Evolutionary conservation across 805 yeast species (phyloP).

Genomic region (Kluyveromyces starmeri): DNA sequence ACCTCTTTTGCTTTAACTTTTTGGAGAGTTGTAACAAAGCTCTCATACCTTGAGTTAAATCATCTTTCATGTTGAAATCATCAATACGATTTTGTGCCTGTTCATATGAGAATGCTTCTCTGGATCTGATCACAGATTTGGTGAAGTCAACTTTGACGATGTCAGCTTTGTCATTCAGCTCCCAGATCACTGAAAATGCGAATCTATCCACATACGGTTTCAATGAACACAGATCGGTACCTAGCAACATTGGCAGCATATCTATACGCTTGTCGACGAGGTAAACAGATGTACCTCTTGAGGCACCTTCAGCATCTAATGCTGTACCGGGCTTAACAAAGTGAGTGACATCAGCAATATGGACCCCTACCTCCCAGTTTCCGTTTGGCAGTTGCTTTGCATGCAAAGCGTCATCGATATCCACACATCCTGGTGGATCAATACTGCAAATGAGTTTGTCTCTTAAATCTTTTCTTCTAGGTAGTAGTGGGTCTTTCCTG

Average conservation of each 20-base stretch:
- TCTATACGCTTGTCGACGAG: conserved; percentile 96
- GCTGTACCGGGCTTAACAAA: conserved; percentile 91
- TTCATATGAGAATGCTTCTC: conserved; percentile 92
- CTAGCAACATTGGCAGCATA: conserved; percentile 91
- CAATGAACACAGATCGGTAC: conserved; percentile 92
- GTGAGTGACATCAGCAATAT: conserved; percentile 97
- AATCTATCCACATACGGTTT: conserved; percentile 92
- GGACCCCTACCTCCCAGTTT: conserved; percentile 95
- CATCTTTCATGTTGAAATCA: conserved; percentile 66
- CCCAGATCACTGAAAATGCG: conserved; percentile 96
- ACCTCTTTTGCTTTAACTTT: conserved; percentile 71
- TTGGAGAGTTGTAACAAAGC: conserved; percentile 71
- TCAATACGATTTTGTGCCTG: conserved; percentile 89
- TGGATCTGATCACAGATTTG: conserved; percentile 81
- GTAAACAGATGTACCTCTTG: conserved; percentile 95
- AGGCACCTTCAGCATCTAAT: conserved; percentile 90
- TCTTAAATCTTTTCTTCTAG: conserved; percentile 73
- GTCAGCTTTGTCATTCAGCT: conserved; percentile 76
- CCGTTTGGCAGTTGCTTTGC: conserved; percentile 83
- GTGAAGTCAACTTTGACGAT: conserved; percentile 71
- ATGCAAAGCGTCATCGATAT: conserved; percentile 96
- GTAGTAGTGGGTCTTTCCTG: conserved; percentile 37
- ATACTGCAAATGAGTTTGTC: conserved; percentile 88
- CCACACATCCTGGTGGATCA: conserved; percentile 98
- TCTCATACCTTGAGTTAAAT: conserved; percentile 83